Conservation (phyloP, 1,284 basidiomycete genomes). For the Gyrodon tennesseensis region DNA sequence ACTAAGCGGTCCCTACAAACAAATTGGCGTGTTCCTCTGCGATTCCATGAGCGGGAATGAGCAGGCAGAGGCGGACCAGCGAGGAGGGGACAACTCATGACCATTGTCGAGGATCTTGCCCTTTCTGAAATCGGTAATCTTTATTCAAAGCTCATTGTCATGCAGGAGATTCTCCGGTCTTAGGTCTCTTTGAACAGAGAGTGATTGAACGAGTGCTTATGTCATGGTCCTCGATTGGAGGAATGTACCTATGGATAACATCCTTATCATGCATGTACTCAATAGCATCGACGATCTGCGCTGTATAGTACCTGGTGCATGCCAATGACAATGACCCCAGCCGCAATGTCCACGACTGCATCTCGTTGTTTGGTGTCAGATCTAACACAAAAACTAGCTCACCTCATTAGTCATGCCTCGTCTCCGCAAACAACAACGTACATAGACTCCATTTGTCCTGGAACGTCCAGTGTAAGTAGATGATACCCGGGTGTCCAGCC, state of each 20-base stretch:
- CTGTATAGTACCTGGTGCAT: slow-evolving; percentile 80
- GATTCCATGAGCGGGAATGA: slow-evolving; percentile 22
- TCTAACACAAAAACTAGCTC: slow-evolving; percentile 85
- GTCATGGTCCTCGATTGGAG: slow-evolving; percentile 13
- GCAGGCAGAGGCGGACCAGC: not conserved
- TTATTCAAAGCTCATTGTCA: slow-evolving; percentile 82
- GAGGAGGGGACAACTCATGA: slow-evolving; percentile 43
- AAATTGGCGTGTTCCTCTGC: slow-evolving; percentile 64
- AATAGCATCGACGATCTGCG: slow-evolving; percentile 85
- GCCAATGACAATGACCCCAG: slow-evolving; percentile 78
- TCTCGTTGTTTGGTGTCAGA: slow-evolving; percentile 85
- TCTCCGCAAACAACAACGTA: slow-evolving; percentile 38
- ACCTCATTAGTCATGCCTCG: slow-evolving; percentile 10
- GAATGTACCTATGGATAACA: slow-evolving; percentile 76
- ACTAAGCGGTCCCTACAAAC: slow-evolving; percentile 97
- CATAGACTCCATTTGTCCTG: slow-evolving; percentile 83
- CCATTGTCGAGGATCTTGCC: slow-evolving; percentile 78
- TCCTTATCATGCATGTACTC: slow-evolving; percentile 87
- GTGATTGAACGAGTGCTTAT: slow-evolving; percentile 14
- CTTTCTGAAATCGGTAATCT: slow-evolving; percentile 97
- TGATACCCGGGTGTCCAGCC: slow-evolving; percentile 77
- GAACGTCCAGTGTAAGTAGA: slow-evolving; percentile 79
- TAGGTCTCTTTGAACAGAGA: slow-evolving; percentile 58
- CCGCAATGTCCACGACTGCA: slow-evolving; percentile 75
- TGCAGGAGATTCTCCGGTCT: slow-evolving; percentile 95